These are phyloP conservation scores for Arbutus unedo DNA, from an alignment of 148 eudicot genomes.

Conservation along the genomic window DNA sequence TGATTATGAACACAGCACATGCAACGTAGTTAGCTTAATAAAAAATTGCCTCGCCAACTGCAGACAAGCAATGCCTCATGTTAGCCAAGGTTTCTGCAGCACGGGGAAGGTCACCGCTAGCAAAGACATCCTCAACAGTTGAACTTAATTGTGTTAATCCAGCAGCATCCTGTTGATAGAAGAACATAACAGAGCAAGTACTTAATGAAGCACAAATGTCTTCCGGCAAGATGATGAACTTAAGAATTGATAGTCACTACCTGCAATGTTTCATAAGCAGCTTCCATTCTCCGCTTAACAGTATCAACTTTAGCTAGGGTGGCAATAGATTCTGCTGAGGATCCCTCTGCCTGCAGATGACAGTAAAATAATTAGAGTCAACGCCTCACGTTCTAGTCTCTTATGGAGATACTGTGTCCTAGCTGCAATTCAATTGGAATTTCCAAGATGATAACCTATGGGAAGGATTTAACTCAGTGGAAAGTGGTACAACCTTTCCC, in stretches of 20 bases:
- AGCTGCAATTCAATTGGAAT: not conserved
- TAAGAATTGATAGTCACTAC: conserved; percentile 23
- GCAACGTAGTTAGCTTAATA: not conserved
- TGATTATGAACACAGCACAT: not conserved
- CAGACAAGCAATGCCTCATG: conserved; percentile 94
- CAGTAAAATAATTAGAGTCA: not conserved
- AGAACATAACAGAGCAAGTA: not conserved
- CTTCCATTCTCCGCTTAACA: conserved; percentile 95
- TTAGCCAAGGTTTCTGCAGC: conserved; percentile 97
- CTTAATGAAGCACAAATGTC: conserved; percentile 18
- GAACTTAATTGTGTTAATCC: conserved; percentile 91
- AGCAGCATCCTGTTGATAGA: conserved; percentile 74
- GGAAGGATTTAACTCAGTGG: not conserved
- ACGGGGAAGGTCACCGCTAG: conserved; percentile 94
- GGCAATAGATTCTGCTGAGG: conserved; percentile 90
- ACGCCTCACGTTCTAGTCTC: not conserved
- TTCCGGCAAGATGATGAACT: not conserved
- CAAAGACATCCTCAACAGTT: conserved; percentile 96
- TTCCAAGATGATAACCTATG: not conserved
- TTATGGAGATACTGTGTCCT: not conserved
- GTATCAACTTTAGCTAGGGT: conserved; percentile 91
- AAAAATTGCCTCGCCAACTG: conserved; percentile 85
- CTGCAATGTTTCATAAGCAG: conserved; percentile 94
- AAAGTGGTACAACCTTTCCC: not conserved
- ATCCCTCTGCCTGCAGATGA: conserved; percentile 80